A percentile compares a stretch with the other conserved stretches of the same genome.
These are phyloP conservation scores for Alternaria alternata DNA, from an alignment of 2,329 filamentous ascomycete genomes.

Conservation along the genomic window DNA sequence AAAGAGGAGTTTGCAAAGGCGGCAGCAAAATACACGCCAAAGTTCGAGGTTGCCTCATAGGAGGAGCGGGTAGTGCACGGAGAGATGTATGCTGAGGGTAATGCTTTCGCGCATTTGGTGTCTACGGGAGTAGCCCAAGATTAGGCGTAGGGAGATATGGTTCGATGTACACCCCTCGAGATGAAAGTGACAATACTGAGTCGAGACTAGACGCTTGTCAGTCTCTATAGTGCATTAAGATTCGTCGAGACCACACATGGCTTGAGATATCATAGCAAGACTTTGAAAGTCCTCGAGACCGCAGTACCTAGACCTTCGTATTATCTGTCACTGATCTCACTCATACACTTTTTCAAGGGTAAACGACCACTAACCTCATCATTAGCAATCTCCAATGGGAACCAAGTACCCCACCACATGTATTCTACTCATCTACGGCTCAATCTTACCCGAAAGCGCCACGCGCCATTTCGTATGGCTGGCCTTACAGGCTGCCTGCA, in stretches of 20 bases:
- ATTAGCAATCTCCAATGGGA: background rate
- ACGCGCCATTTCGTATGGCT: background rate
- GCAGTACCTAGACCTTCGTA: background rate
- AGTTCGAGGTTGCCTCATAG: constrained; percentile 65
- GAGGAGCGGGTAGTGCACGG: background rate
- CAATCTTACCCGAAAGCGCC: background rate
- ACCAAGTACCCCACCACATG: background rate
- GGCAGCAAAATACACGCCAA: constrained; percentile 84
- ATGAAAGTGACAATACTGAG: no score
- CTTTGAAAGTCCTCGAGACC: no score
- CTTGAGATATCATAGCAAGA: background rate
- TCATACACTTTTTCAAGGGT: background rate
- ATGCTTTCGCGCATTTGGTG: background rate
- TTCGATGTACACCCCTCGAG: no score
- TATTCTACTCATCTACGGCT: background rate
- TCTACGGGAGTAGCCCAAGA: background rate
- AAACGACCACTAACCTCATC: background rate
- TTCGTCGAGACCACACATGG: background rate
- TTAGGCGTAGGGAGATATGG: background rate
- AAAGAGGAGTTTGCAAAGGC: constrained; percentile 86
- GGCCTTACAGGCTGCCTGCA: background rate
- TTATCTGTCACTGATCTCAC: background rate
- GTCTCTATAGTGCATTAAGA: background rate
- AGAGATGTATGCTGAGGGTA: background rate
- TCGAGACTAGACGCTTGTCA: background rate